Percentiles rank a stretch among this genome's conserved stretches.
These are phyloP conservation scores for Schoenoplectus tabernaemontani DNA, from an alignment of 202 grass and related monocot genomes.

Conservation along the genomic window DNA sequence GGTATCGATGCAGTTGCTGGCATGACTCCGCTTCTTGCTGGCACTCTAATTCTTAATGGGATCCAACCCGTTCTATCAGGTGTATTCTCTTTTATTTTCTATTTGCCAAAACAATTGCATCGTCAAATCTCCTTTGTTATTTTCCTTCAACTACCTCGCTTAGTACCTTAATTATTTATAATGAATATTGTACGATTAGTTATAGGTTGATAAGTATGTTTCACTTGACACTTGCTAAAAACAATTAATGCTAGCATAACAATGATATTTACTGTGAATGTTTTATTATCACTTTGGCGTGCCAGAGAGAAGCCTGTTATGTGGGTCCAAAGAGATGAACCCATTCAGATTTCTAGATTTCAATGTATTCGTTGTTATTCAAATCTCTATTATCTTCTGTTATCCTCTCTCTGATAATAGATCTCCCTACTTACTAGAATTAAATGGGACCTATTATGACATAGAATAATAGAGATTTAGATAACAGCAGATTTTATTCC, in stretches of 20 bases:
- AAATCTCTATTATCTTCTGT: no score
- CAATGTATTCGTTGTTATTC: no score
- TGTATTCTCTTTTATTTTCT: not conserved
- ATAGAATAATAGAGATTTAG: no score
- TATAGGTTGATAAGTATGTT: not conserved
- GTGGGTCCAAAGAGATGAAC: not conserved
- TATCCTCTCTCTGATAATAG: no score
- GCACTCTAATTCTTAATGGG: constrained; percentile 68
- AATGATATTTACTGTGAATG: not conserved
- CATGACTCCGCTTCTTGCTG: constrained; percentile 51
- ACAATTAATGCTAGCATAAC: not conserved
- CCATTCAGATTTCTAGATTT: not conserved
- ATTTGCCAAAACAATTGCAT: not conserved
- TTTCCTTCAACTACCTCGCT: not conserved
- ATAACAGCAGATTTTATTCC: no score
- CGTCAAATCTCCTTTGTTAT: not conserved
- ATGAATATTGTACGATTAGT: not conserved
- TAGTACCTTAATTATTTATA: not conserved
- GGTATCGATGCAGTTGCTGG: constrained; percentile 50
- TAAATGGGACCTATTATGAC: no score
- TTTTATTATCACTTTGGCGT: not conserved
- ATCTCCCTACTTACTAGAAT: no score
- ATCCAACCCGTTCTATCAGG: constrained; percentile 86
- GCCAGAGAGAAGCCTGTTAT: not conserved
- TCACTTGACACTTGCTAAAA: not conserved